Evolutionary conservation across 441 rosid species (phyloP).

Genomic region (Brassica hybrid): DNA sequence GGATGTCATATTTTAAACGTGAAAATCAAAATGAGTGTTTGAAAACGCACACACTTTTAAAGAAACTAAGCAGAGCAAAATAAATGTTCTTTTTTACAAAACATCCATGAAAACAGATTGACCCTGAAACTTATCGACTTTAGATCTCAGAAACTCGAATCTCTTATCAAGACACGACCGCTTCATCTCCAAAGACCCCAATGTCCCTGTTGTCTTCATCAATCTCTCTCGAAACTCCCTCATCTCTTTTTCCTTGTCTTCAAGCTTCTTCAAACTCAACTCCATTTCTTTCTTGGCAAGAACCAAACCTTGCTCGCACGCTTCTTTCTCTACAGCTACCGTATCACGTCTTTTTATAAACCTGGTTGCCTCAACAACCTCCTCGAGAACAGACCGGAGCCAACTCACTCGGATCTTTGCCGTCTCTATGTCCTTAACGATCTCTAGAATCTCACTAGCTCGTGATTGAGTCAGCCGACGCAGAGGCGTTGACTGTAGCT

Average conservation of each 20-base stretch:
- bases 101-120: slow-evolving; percentile 28
- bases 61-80: no score
- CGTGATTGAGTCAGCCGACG: slow-evolving; percentile 15
- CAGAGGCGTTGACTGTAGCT: slow-evolving; percentile 31
- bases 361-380: slow-evolving; percentile 47
- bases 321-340: slow-evolving; percentile 15
- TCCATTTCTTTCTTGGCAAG: slow-evolving; percentile 31
- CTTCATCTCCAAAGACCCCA: slow-evolving; percentile 36
- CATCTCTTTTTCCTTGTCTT: slow-evolving; percentile 21
- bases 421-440: slow-evolving; percentile 37
- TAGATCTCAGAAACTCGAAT: slow-evolving; percentile 27
- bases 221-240: slow-evolving; percentile 32
- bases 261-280: slow-evolving; percentile 21
- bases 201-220: slow-evolving; percentile 34
- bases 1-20: no score
- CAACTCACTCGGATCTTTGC: slow-evolving; percentile 32
- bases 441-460: slow-evolving; percentile 25
- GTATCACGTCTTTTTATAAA: slow-evolving; percentile 21
- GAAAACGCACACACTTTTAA: no score
- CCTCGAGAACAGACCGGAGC: slow-evolving; percentile 31
- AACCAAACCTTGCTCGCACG: background rate
- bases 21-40: no score
- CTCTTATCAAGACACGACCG: slow-evolving; percentile 20
- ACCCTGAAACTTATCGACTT: slow-evolving; percentile 36
- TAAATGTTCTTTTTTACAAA: slow-evolving; percentile 8